Evolutionary conservation across 257 asterid species (phyloP), one percentile per base, ranked within the genome.

Genomic region (Nemophila menziesii): DNA sequence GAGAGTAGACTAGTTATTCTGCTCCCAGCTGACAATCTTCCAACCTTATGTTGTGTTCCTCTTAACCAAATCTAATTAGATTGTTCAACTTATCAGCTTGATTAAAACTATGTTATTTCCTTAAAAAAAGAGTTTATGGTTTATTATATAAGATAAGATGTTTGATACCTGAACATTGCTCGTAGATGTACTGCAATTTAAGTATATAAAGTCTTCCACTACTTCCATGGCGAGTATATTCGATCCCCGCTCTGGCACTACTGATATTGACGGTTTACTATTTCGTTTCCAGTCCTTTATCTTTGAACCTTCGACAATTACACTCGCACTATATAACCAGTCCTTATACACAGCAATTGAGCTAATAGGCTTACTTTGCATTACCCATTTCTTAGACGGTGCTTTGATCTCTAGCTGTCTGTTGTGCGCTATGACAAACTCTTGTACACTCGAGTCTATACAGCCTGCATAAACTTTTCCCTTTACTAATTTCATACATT

Each of bases 21-120:
- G 92, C 95, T 78, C 13, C 95, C 90, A 21, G 95, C 92, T 57
- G 95, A 87, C 58, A 87, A 34, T 51, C 97, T 80, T 39, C 95
- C 97, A 26, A 87, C 95, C 64, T 72, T 83, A 42, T 87, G 93
- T 8, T 75, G 86, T 39, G 93, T 65, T 44, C 92, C 95, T 73
- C 95, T 75, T 67, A 87, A 63, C 95, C 93, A 87, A 50, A 87
- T 77, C 92, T 41, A 14, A 9, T 0, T 19, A 15, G 13, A 8
- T 10, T 41, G 13, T 41, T 2, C 5, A 10, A 41, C 11, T 13
- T 17, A 13, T 29, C 12, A 29, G 36, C 36, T 7, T 29, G 8
- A 29, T 29, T 29, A 10, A 29, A 29, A n/a, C 36, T 7, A 2
- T 7, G 36, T 10, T 13, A 3, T 29, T 29, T 29, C 36, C 36